Base-by-base conservation (phyloP, 192 early-diverging fungal species). In the Dispira simplex region DNA sequence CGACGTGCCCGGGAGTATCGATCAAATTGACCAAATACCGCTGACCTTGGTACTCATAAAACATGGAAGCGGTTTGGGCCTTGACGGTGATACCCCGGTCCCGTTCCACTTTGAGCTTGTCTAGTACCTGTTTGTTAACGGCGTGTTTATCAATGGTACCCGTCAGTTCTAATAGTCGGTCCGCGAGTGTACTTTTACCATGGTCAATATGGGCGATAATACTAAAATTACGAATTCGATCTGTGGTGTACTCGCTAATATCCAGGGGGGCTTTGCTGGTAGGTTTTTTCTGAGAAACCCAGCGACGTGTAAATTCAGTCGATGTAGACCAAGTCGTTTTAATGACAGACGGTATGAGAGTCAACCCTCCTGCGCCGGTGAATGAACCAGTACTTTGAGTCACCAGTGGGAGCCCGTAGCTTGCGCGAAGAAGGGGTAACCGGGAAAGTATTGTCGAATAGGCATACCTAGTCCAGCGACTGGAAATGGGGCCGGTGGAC, bases 1-100 rank as follows among this genome's bases (percentile, higher is more conserved):
- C 93, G 26, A 95, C 91, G 53, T 90, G 88, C 0, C 87, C 86
- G 23, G 95, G 95, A 12, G 93, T 97, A 66, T 98, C 95, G 65
- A 98, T 94, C 46, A 98, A 68, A 71, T 98, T 98, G 63, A 98
- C 66, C 46, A 98, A 67, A 70, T 98, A 98, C 43, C 80, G 67
- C 51, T 90, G 67, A 10, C 85, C 89, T 55, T 85, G 82, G 73
- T 91, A 76, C 13, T 78, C 78, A 67, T 92, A 92, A 68, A 98
- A 88, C 95, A 98, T 96, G 46, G 92, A 95, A 11, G 83, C 89
- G 43, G 87, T 89, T 83, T 96, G 93, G 20, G 95, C 95, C 71
- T 98, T 98, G 57, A 98, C 92, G 9, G 95, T 98, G 62, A 98
- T 98, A 23, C 95, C 95, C 45, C 95, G 81, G 65, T 97, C 93